Evolutionary conservation across 805 yeast genomes (phyloP).

Genomic region (Diddensiella transvaalensis): DNA sequence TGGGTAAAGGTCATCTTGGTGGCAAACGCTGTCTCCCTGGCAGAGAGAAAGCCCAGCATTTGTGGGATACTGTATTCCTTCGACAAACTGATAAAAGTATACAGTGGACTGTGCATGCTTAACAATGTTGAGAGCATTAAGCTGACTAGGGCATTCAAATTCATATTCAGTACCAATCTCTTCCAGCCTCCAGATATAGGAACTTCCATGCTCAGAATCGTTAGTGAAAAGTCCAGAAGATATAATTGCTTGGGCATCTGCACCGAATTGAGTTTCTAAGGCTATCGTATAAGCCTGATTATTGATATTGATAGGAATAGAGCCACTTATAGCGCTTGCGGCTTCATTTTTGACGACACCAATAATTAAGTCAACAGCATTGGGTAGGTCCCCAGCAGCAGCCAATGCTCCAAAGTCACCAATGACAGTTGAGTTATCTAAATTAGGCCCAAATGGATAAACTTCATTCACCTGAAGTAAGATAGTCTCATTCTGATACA

Average conservation of each 20-base stretch:
- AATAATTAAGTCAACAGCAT: conserved; percentile 24
- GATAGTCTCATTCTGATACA: neutral
- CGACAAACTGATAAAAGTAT: conserved; percentile 25
- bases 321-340: conserved; percentile 20
- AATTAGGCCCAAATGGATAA: conserved; percentile 28
- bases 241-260: conserved; percentile 7
- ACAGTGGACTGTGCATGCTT: conserved; percentile 8
- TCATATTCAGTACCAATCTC: conserved; percentile 22
- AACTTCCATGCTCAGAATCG: neutral
- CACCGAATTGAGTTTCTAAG: conserved; percentile 14
- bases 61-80: conserved; percentile 27
- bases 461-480: conserved; percentile 18
- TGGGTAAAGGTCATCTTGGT: conserved; percentile 30
- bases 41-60: conserved; percentile 21
- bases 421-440: conserved; percentile 21
- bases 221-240: conserved; percentile 10
- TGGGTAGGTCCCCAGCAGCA: conserved; percentile 17
- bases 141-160: conserved; percentile 27
- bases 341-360: conserved; percentile 29
- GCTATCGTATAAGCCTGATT: conserved; percentile 4
- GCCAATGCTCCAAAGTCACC: conserved; percentile 19
- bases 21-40: conserved; percentile 26
- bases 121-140: conserved; percentile 10
- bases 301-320: conserved; percentile 11
- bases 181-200: conserved; percentile 6